Conservation (phyloP, 169 alveolate species). For the Eimeria zaria region DNA sequence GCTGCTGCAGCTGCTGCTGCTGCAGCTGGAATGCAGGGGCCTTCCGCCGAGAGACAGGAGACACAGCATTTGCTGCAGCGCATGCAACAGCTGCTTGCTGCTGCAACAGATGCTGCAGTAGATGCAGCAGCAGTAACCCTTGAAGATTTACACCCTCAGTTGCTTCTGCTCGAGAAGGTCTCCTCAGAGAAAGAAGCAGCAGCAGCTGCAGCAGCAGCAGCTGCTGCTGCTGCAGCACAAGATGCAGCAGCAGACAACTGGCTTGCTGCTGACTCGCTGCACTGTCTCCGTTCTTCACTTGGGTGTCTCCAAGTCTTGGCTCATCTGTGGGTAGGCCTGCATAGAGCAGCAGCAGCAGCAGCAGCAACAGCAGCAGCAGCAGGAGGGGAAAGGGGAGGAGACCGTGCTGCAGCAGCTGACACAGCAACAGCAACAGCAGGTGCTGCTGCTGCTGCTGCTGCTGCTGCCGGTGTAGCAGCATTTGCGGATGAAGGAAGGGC, state of each 20-base stretch:
- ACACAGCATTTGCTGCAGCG: slow-evolving; percentile 4
- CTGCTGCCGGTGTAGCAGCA: background rate
- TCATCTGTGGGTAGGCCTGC: slow-evolving; percentile 30
- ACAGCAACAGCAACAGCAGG: background rate
- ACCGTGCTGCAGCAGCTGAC: slow-evolving; percentile 9
- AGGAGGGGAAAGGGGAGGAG: background rate
- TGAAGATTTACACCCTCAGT: slow-evolving; percentile 6
- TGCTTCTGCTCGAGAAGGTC: slow-evolving; percentile 32
- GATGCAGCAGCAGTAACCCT: slow-evolving; percentile 60
- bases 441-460: slow-evolving; percentile 30
- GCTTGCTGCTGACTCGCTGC: slow-evolving; percentile 71
- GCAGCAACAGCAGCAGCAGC: slow-evolving; percentile 5
- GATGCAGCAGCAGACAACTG: slow-evolving; percentile 3
- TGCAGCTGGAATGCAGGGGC: background rate
- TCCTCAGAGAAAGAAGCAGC: background rate
- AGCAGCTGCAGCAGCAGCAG: slow-evolving; percentile 33
- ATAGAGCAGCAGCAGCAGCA: slow-evolving; percentile 43
- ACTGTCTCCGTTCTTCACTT: background rate
- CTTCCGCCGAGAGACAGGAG: background rate
- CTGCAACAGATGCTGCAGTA: slow-evolving; percentile 54
- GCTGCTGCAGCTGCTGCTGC: slow-evolving; percentile 16
- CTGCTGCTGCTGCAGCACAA: slow-evolving; percentile 9
- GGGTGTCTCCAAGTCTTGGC: slow-evolving; percentile 12
- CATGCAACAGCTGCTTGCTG: slow-evolving; percentile 47
- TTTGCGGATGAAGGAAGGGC: slow-evolving; percentile 14